phyloP scores from a whole-genome alignment of 352 stramenopile genomes.

The Pythium coloratum region DNA sequence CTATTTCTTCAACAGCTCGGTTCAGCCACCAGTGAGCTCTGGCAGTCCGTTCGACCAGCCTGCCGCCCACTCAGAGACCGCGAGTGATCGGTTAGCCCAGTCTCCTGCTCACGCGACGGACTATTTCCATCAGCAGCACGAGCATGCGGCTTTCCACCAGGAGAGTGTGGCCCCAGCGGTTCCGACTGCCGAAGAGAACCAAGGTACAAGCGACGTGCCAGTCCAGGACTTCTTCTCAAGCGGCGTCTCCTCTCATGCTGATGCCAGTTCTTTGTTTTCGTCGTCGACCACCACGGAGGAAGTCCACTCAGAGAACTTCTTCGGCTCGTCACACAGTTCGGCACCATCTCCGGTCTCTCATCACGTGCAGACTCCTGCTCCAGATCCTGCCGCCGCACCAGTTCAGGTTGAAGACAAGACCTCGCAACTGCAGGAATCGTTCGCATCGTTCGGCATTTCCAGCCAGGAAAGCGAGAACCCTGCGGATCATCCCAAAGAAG shows the following conservation, averaged over 20 bases:
- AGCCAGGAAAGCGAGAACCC: background rate
- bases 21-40: conserved; percentile 3
- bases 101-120: background rate
- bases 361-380: background rate
- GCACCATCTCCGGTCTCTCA: background rate
- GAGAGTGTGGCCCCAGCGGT: background rate
- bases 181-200: background rate
- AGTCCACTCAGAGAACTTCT: background rate
- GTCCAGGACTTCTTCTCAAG: conserved; percentile 17
- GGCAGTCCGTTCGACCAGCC: conserved; percentile 5
- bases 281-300: background rate
- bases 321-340: background rate
- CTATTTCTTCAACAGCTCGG: conserved; percentile 28
- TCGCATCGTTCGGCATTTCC: background rate
- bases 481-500: background rate
- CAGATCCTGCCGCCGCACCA: background rate
- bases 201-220: background rate
- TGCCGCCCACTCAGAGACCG: background rate
- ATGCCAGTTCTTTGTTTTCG: conserved; percentile 6
- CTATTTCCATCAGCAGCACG: background rate
- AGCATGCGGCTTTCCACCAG: background rate
- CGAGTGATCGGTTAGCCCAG: conserved; percentile 9
- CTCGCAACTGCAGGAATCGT: background rate
- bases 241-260: background rate
- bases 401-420: background rate